A percentile compares a stretch with the other conserved stretches of the same genome.
These are phyloP conservation scores for Neolentinus lepideus DNA, from an alignment of 1,284 basidiomycete species.

Conservation along the genomic window DNA sequence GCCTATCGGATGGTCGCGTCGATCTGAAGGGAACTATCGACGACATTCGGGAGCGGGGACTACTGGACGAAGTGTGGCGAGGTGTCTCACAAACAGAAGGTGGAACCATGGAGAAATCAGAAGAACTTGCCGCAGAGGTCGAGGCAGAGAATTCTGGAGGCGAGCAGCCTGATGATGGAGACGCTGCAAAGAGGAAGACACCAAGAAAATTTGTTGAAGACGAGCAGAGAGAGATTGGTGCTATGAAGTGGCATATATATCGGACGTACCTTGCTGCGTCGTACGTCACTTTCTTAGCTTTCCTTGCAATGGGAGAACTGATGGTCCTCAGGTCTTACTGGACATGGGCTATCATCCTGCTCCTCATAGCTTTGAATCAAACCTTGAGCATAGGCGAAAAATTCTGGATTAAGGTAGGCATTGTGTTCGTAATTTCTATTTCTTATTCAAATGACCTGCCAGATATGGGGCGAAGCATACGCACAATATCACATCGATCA, in stretches of 20 bases:
- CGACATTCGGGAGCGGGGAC: constrained; percentile 48
- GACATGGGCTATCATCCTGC: constrained; percentile 46
- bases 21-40: constrained; percentile 60
- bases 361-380: constrained; percentile 43
- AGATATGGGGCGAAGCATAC: constrained; percentile 63
- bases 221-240: constrained; percentile 65
- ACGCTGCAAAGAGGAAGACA: constrained; percentile 33
- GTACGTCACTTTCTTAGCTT: constrained; percentile 19
- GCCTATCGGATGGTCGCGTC: constrained; percentile 69
- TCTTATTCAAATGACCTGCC: background rate
- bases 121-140: too few species aligned
- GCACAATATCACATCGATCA: constrained; percentile 10
- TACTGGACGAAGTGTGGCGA: constrained; percentile 37
- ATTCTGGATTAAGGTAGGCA: constrained; percentile 65
- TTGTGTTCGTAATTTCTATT: background rate
- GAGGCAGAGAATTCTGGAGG: constrained; percentile 12
- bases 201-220: constrained; percentile 61
- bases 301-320: background rate
- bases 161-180: constrained; percentile 20
- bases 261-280: constrained; percentile 57
- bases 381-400: constrained; percentile 52
- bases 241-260: constrained; percentile 55
- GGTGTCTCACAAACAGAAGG: background rate
- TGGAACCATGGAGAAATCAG: too few species aligned
- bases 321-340: constrained; percentile 42